A percentile compares a stretch with the other conserved stretches of the same genome.
Conservation (phyloP, 73 alveolate species). For the Paramecium caudatum region DNA sequence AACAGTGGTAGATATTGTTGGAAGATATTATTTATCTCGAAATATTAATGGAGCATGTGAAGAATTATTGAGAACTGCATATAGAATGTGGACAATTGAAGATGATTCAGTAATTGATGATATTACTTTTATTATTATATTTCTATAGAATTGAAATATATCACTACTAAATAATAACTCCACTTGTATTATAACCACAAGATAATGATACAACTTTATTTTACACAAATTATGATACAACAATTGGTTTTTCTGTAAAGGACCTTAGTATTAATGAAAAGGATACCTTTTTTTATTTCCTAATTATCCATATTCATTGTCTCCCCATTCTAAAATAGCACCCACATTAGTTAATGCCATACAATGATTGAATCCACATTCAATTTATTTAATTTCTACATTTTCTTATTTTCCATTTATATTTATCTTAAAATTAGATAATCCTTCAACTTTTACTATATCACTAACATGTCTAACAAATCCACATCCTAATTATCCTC, state of each 20-base stretch:
- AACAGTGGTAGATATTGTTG: slow-evolving; percentile 75
- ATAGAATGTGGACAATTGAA: slow-evolving; percentile 75
- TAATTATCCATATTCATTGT: slow-evolving; percentile 88
- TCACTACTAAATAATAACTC: slow-evolving; percentile 52
- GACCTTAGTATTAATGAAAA: slow-evolving; percentile 66
- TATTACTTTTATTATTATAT: slow-evolving; percentile 71
- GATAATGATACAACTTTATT: background rate
- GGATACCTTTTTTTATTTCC: slow-evolving; percentile 88
- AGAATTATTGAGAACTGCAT: slow-evolving; percentile 69
- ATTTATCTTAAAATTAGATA: slow-evolving; percentile 83
- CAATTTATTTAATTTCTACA: slow-evolving; percentile 76
- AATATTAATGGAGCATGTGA: slow-evolving; percentile 75
- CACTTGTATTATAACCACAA: slow-evolving; percentile 53
- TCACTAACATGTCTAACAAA: slow-evolving; percentile 83
- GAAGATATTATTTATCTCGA: slow-evolving; percentile 48
- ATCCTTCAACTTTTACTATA: slow-evolving; percentile 79
- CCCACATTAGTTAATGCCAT: slow-evolving; percentile 84
- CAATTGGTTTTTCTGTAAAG: slow-evolving; percentile 54
- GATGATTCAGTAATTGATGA: slow-evolving; percentile 77
- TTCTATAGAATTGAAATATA: slow-evolving; percentile 26
- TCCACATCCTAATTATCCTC: slow-evolving; percentile 91
- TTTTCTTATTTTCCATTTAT: slow-evolving; percentile 74
- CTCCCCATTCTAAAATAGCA: slow-evolving; percentile 95
- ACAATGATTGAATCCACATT: slow-evolving; percentile 89
- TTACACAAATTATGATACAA: slow-evolving; percentile 33